Conservation (phyloP, 176 grass and related monocot genomes). For the Paspalum vaginatum region DNA sequence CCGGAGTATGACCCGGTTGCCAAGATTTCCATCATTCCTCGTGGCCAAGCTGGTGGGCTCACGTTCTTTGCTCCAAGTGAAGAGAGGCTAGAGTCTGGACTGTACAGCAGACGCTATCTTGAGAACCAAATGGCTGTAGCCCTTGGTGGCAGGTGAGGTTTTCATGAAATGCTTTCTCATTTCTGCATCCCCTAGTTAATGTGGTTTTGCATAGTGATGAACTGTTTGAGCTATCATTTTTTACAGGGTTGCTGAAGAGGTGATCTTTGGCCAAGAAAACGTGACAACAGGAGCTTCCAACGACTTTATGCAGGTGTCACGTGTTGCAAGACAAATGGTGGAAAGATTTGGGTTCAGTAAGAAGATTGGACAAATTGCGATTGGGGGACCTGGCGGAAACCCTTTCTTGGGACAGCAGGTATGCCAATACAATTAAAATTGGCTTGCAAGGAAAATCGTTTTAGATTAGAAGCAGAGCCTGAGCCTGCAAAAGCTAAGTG, state of each 20-base stretch:
- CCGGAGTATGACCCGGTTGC: slow-evolving; percentile 96
- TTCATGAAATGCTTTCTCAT: neutral
- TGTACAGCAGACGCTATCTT: slow-evolving; percentile 94
- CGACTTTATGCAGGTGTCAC: slow-evolving; percentile 96
- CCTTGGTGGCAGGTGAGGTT: slow-evolving; percentile 82
- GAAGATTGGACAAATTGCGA: slow-evolving; percentile 91
- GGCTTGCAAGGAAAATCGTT: neutral
- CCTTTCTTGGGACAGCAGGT: slow-evolving; percentile 99
- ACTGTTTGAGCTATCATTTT: neutral
- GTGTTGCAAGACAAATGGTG: slow-evolving; percentile 98
- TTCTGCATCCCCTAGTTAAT: neutral
- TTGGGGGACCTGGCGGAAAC: slow-evolving; percentile 90
- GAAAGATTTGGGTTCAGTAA: slow-evolving; percentile 99
- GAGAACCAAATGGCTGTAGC: slow-evolving; percentile 99
- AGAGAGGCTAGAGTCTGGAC: slow-evolving; percentile 88
- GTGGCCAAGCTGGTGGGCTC: slow-evolving; percentile 92
- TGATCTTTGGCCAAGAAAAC: slow-evolving; percentile 92
- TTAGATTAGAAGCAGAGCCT: neutral
- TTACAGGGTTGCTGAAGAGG: slow-evolving; percentile 97
- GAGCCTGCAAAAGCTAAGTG: neutral
- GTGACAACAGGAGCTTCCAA: slow-evolving; percentile 97
- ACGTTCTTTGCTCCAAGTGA: slow-evolving; percentile 98
- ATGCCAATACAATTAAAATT: slow-evolving; percentile 1
- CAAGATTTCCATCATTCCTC: slow-evolving; percentile 97
- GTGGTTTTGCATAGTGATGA: neutral